Evolutionary conservation across 371 early-diverging fungal genomes (phyloP), one percentile per base, ranked within the genome.

Genomic region (Mucor lusitanicus): DNA sequence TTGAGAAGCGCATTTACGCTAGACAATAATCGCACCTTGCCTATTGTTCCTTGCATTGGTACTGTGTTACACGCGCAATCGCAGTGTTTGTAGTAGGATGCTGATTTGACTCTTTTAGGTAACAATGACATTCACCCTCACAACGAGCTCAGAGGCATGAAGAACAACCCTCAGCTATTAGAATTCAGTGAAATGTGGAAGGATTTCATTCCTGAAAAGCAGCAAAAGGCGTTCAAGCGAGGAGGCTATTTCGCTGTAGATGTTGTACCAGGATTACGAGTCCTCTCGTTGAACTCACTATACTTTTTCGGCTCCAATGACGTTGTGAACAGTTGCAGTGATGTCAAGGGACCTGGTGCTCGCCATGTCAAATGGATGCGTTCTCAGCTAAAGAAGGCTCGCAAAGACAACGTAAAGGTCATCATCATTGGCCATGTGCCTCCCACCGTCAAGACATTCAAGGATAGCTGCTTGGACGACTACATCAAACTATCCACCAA

Each of bases 81-180:
- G 37, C 19, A 33, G 27, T 53, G 27, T 37, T 54, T 23, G 30
- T 37, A 21, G 19, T 32, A n/a, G 7, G 13, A 12, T 33, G 19
- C 59, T 40, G 11, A 60, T 19, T 15, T 2, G 12, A 37, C 1
- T 11, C 28, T 11, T 46, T 44, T 33, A 75, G 93, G 93, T 27
- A 93, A 93, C 75, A 92, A 92, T 73, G 93, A 92, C 73, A 76
- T 89, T 23, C 84, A 88, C 61, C 90, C 89, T 53, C 90, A 91
- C 68, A 91, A 92, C 69, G 82, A 66, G 42, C 65, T 81, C 19
- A 73, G 73, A 46, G 77, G 64, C n/a, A 65, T 87, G 84, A 68
- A 74, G 79, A 63, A 78, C 76, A 66, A 84, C 80, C 33, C 79
- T 75, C 40, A 65, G 50, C 35, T 70, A 19, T 57, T 64, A 27